A percentile compares a stretch with the other conserved stretches of the same genome.
Evolutionary conservation across 2,329 filamentous ascomycete genomes (phyloP).

Genomic region (Xylaria sp.): DNA sequence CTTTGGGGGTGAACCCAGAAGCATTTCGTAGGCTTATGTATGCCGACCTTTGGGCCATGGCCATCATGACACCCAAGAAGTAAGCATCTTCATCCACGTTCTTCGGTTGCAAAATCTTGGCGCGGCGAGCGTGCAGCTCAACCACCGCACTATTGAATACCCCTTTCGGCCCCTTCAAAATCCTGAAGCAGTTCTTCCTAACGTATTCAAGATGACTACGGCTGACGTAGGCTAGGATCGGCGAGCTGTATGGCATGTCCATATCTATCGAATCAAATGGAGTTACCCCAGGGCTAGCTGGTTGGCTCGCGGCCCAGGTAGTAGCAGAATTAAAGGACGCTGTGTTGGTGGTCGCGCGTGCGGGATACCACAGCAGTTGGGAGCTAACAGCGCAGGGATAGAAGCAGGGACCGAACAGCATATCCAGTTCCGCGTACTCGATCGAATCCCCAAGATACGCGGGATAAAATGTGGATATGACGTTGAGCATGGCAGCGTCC

Average conservation of each 20-base stretch:
- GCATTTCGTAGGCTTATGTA: constrained; percentile 44
- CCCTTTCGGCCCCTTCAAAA: constrained; percentile 48
- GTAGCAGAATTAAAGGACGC: constrained; percentile 45
- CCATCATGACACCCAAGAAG: constrained; percentile 57
- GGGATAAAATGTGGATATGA: constrained; percentile 54
- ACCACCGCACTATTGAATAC: constrained; percentile 54
- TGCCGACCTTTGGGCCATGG: constrained; percentile 62
- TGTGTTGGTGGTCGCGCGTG: constrained; percentile 28
- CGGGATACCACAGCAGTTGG: constrained; percentile 56
- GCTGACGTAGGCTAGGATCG: constrained; percentile 55
- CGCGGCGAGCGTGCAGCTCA: constrained; percentile 53
- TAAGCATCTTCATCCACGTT: constrained; percentile 59
- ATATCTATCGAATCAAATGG: constrained; percentile 25
- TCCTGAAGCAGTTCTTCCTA: constrained; percentile 54
- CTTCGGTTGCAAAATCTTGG: constrained; percentile 53
- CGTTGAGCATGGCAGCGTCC: constrained; percentile 49
- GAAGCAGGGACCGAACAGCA: constrained; percentile 55
- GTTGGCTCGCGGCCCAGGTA: constrained; percentile 44
- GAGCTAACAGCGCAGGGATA: constrained; percentile 54
- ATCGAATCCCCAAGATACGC: constrained; percentile 40
- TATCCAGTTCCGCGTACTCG: constrained; percentile 49
- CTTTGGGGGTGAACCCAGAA: constrained; percentile 38
- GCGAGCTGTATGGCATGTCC: constrained; percentile 38
- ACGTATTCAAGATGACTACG: constrained; percentile 53
- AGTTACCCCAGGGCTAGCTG: constrained; percentile 33